These are phyloP conservation scores for Claviceps sp. DNA, from an alignment of 2,329 filamentous ascomycete genomes.

Conservation along the genomic window DNA sequence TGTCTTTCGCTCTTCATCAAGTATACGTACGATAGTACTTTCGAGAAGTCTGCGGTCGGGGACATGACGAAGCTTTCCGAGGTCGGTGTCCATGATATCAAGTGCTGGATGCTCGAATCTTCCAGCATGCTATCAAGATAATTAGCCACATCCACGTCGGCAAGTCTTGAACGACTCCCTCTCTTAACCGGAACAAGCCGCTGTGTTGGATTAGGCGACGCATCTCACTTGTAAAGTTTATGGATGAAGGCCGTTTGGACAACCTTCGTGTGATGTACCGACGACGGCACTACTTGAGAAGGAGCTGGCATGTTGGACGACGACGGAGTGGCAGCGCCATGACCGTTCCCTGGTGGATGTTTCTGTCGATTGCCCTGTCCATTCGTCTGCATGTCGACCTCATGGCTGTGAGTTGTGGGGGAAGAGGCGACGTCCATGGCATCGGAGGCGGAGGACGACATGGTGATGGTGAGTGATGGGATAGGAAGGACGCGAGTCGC, in stretches of 20 bases:
- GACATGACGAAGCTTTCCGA: slow-evolving; percentile 99
- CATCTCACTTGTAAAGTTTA: slow-evolving; percentile 86
- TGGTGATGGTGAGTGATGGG: slow-evolving; percentile 42
- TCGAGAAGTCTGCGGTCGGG: slow-evolving; percentile 91
- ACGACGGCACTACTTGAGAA: slow-evolving; percentile 42
- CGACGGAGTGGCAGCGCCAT: slow-evolving; percentile 16
- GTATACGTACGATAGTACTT: slow-evolving; percentile 77
- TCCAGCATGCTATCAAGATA: slow-evolving; percentile 71
- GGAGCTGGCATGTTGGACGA: slow-evolving; percentile 35
- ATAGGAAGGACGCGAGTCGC: slow-evolving; percentile 44
- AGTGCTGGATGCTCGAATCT: slow-evolving; percentile 79
- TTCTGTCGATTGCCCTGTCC: slow-evolving; percentile 24
- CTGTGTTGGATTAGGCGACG: background rate
- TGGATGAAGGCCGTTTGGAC: slow-evolving; percentile 98
- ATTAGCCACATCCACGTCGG: background rate
- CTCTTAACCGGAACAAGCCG: background rate
- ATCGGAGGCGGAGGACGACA: slow-evolving; percentile 45
- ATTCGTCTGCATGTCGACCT: slow-evolving; percentile 28
- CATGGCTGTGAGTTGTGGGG: slow-evolving; percentile 30
- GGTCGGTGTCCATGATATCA: slow-evolving; percentile 90
- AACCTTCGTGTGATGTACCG: slow-evolving; percentile 87
- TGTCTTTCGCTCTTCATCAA: background rate
- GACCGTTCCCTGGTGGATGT: slow-evolving; percentile 26
- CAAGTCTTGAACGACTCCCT: no score
- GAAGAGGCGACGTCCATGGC: slow-evolving; percentile 50